Conservation (phyloP, 176 grass and related monocot genomes). For the Tuctoria greenei region DNA sequence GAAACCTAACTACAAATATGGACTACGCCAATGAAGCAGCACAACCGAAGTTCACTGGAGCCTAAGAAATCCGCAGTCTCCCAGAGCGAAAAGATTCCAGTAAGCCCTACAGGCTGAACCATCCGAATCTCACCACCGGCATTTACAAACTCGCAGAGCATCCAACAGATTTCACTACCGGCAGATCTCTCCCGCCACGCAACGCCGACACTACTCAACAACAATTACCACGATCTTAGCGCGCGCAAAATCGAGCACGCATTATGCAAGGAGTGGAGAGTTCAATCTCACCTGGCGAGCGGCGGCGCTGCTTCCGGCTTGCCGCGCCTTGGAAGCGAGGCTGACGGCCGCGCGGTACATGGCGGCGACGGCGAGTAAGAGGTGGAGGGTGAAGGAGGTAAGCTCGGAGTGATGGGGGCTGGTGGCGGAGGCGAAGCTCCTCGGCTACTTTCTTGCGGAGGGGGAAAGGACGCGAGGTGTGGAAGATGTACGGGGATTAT, state of each 20-base stretch:
- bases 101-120: neutral
- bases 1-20: neutral
- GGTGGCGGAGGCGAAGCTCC: neutral
- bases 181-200: neutral
- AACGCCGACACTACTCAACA: neutral
- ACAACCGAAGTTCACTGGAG: neutral
- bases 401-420: neutral
- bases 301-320: constrained; percentile 49
- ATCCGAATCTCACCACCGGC: neutral
- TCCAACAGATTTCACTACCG: neutral
- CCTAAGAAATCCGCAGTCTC: neutral
- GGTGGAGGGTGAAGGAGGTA: neutral
- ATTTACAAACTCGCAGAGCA: neutral
- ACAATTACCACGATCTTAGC: neutral
- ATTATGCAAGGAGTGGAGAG: neutral
- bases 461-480: constrained; percentile 14
- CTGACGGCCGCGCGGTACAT: constrained; percentile 74
- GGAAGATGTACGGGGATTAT: constrained; percentile 26
- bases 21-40: neutral
- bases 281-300: constrained; percentile 61
- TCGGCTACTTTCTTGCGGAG: constrained; percentile 35
- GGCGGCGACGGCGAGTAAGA: constrained; percentile 4
- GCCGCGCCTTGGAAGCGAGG: constrained; percentile 81
- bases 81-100: neutral
- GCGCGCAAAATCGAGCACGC: neutral